phyloP scores from a whole-genome alignment of 345 rosid genomes.

The Euphorbia pulcherrima region DNA sequence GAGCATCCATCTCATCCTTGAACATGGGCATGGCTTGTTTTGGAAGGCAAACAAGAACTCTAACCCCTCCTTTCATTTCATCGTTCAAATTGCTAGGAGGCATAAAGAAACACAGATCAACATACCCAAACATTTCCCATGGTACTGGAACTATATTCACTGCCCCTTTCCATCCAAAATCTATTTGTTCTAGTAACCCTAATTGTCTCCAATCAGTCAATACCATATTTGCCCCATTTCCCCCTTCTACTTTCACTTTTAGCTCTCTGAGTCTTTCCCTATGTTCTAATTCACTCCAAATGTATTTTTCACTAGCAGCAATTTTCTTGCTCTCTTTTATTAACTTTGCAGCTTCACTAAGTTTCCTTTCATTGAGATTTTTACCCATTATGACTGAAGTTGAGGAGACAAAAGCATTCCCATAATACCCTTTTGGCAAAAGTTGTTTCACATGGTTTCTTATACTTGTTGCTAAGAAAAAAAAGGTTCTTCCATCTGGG shows the following conservation, averaged over 20 bases:
- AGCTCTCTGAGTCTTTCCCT: slow-evolving; percentile 29
- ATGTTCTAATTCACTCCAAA: slow-evolving; percentile 20
- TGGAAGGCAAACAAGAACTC: slow-evolving; percentile 48
- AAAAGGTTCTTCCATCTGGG: slow-evolving; percentile 34
- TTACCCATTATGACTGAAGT: slow-evolving; percentile 28
- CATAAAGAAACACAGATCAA: slow-evolving; percentile 45
- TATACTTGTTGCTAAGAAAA: slow-evolving; percentile 39
- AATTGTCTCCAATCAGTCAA: slow-evolving; percentile 58
- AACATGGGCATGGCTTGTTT: slow-evolving; percentile 42
- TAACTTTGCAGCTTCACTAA: slow-evolving; percentile 28
- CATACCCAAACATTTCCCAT: slow-evolving; percentile 33
- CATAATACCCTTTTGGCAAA: slow-evolving; percentile 45
- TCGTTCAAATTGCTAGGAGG: slow-evolving; percentile 30
- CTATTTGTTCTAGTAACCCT: slow-evolving; percentile 40
- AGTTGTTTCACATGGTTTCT: slow-evolving; percentile 39
- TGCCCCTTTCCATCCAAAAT: slow-evolving; percentile 48
- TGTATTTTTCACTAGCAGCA: slow-evolving; percentile 18
- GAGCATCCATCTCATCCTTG: slow-evolving; percentile 40
- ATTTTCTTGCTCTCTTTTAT: slow-evolving; percentile 42
- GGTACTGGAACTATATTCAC: slow-evolving; percentile 50
- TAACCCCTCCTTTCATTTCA: slow-evolving; percentile 48
- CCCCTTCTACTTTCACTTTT: slow-evolving; percentile 25
- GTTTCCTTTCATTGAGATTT: slow-evolving; percentile 29
- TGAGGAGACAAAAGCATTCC: slow-evolving; percentile 51
- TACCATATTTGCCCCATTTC: slow-evolving; percentile 35